Evolutionary conservation across 495 filamentous ascomycete species (phyloP), one percentile per base, ranked within the genome.

Genomic region (Neurospora sp.): DNA sequence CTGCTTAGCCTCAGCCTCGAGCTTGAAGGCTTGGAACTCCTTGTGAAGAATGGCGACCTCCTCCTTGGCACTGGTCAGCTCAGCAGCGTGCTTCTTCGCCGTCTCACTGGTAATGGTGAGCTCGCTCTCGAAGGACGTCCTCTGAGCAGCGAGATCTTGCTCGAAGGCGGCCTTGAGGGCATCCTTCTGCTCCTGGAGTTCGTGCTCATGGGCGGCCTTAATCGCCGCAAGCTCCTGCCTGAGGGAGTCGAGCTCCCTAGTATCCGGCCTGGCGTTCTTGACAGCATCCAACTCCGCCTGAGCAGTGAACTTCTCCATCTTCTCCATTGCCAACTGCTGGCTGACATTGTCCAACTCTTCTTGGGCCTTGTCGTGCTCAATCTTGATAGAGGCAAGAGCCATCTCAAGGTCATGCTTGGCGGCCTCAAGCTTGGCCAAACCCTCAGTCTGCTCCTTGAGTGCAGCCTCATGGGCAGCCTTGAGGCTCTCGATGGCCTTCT

Each of bases 241-340:
- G 62, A 88, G 79, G 39, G 78, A 81, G 39, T 81, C 78, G 15
- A 81, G 72, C 66, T 80, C 85, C 9, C 83, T 83, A 6, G 86
- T 87, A 71, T 89, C 86, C 10, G 85, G 82, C 74, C 84, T 88
- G 71, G 85, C 84, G 73, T 81, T 87, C 79, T 83, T 83, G 39
- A 82, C 74, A 45, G 84, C 85, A 45, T 89, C 87, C 31, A 88
- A 81, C 71, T 87, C 86, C 11, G 86, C 86, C 78, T 85, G 84
- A 17, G 86, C 84, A 48, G 82, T 83, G 36, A 86, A 84, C 62
- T 86, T 88, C 48, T 84, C 85, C 84, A 86, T 86, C 79, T 88
- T 88, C 73, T 87, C 85, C 48, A 82, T 77, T 4, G 86, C 86
- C 21, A 89, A 83, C 72, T 85, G 78, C 74, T 86, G 81, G 71